Percentiles rank a stretch among this genome's conserved stretches.
Conservation (phyloP, 2,329 filamentous ascomycete species). For the Rhytidhysteron rufulum region DNA sequence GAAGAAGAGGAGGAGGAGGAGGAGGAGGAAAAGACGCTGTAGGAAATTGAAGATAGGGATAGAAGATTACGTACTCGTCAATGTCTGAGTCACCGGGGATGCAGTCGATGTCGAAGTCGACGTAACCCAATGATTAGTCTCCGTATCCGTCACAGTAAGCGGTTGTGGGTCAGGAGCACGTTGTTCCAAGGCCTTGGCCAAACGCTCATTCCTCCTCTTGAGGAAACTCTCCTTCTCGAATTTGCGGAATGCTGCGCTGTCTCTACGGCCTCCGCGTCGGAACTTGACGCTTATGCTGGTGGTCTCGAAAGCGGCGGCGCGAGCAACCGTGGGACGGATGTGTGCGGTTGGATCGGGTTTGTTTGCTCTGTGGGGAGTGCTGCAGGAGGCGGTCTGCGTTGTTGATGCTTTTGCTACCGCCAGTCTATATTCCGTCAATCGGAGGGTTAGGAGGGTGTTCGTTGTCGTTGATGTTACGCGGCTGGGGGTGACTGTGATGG, state of each 20-base stretch:
- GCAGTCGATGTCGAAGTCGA: constrained; percentile 18
- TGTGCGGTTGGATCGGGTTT: constrained; percentile 20
- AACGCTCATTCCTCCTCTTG: constrained; percentile 19
- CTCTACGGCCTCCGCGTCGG: constrained; percentile 15
- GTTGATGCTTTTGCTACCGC: constrained; percentile 15
- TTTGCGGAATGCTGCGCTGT: constrained; percentile 7
- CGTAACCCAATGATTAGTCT: constrained; percentile 23
- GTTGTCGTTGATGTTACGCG: constrained; percentile 23
- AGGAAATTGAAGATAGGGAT: constrained; percentile 1
- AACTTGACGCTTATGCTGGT: constrained; percentile 13
- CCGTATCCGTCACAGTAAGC: constrained; percentile 27
- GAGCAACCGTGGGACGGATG: constrained; percentile 22
- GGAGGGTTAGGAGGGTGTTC: constrained; percentile 24
- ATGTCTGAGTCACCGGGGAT: constrained; percentile 14
- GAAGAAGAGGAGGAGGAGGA: too few species aligned
- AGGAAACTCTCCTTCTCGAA: constrained; percentile 11
- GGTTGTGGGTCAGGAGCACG: constrained; percentile 35
- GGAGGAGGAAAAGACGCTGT: constrained; percentile 17
- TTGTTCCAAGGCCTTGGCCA: constrained; percentile 16
- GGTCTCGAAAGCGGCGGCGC: constrained; percentile 10
- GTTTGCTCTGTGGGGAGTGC: constrained; percentile 14
- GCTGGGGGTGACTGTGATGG: constrained; percentile 18
- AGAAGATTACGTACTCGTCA: constrained; percentile 7
- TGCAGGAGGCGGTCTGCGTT: constrained; percentile 31
- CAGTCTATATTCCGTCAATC: constrained; percentile 13